phyloP scores from a whole-genome alignment of 805 yeast species.

The Schizosaccharomyces lindneri region DNA sequence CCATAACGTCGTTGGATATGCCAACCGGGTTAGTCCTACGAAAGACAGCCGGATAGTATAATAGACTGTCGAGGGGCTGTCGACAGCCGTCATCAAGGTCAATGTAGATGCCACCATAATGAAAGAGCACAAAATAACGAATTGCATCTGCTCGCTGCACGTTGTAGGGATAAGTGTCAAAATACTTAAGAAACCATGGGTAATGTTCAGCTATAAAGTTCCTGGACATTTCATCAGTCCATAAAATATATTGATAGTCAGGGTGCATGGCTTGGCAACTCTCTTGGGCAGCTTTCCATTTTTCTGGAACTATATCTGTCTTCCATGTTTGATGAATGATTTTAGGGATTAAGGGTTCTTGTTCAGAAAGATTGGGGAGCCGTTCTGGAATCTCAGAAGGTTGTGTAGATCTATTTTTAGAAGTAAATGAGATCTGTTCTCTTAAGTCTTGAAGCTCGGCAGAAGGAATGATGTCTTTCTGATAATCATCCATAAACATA shows the following conservation, averaged over 20 bases:
- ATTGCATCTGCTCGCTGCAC: constrained; percentile 81
- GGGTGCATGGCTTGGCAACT: constrained; percentile 58
- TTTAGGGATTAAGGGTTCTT: constrained; percentile 37
- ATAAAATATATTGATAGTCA: constrained; percentile 55
- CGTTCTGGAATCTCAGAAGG: too few relatives aligned
- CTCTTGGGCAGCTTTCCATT: constrained; percentile 58
- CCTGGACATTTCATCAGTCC: constrained; percentile 74
- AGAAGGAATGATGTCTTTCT: neutral
- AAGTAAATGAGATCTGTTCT: neutral
- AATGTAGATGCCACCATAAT: constrained; percentile 73
- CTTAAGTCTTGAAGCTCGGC: neutral
- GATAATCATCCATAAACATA: neutral
- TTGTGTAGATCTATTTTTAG: too few relatives aligned
- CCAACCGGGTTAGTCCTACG: constrained; percentile 79
- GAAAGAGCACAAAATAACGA: constrained; percentile 56
- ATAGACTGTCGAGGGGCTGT: constrained; percentile 51
- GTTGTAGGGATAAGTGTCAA: constrained; percentile 53
- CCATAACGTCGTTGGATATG: constrained; percentile 81
- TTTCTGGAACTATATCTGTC: constrained; percentile 49
- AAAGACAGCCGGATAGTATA: constrained; percentile 63
- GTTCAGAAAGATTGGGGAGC: too few relatives aligned
- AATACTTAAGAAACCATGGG: constrained; percentile 66
- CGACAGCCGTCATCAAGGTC: constrained; percentile 80
- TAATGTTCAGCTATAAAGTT: constrained; percentile 55
- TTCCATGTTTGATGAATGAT: constrained; percentile 87